Evolutionary conservation across 768 basidiomycete genomes (phyloP).

Genomic region (Hortiboletus flavorubellus): DNA sequence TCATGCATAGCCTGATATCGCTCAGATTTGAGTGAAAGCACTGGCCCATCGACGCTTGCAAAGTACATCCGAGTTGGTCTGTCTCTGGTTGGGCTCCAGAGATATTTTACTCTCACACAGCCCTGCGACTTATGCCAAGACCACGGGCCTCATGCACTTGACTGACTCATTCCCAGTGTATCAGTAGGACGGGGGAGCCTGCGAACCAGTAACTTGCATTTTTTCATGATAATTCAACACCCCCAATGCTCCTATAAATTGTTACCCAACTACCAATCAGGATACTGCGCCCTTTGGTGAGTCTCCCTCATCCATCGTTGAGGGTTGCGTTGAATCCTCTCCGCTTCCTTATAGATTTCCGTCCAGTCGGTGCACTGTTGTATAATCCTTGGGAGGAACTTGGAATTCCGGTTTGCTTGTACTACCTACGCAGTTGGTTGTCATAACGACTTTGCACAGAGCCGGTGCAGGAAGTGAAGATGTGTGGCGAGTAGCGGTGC

Average conservation of each 20-base stretch:
- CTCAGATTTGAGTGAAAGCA: too few species aligned
- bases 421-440: not conserved
- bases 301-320: not conserved
- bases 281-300: too few species aligned
- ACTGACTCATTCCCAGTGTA: too few species aligned
- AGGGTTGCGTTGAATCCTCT: not conserved
- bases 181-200: too few species aligned
- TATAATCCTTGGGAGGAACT: not conserved
- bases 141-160: too few species aligned
- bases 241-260: not conserved
- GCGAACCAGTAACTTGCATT: too few species aligned
- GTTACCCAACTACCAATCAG: not conserved
- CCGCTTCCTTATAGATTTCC: not conserved
- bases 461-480: not conserved
- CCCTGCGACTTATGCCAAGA: too few species aligned
- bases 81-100: too few species aligned
- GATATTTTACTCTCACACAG: too few species aligned
- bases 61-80: too few species aligned
- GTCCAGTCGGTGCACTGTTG: conserved; percentile 2
- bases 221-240: too few species aligned
- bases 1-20: not conserved
- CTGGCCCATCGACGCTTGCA: too few species aligned
- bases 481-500: not conserved
- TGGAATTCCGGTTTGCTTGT: not conserved
- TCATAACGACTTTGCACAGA: not conserved